These are phyloP conservation scores for Epichloe gansuensis DNA, from an alignment of 2,329 filamentous ascomycete species.

Conservation along the genomic window DNA sequence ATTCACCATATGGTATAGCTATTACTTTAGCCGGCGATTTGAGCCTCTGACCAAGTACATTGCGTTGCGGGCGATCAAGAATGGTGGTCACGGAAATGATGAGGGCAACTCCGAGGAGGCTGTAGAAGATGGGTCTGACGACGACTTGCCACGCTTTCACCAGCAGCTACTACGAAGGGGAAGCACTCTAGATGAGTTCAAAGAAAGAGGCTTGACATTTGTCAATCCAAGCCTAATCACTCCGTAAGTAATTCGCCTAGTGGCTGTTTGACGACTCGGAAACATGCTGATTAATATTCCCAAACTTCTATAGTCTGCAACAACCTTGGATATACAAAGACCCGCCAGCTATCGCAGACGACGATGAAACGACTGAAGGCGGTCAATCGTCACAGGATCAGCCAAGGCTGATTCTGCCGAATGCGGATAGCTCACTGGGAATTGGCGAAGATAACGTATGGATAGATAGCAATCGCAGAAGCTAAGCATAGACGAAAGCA, in stretches of 20 bases:
- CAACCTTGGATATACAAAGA: conserved; percentile 57
- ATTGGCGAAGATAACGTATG: conserved; percentile 29
- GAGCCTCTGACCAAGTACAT: conserved; percentile 88
- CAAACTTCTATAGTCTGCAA: conserved; percentile 37
- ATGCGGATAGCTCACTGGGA: conserved; percentile 23
- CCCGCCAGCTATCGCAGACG: conserved; percentile 29
- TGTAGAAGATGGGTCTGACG: conserved; percentile 24
- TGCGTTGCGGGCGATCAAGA: conserved; percentile 71
- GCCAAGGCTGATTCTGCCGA: conserved; percentile 19
- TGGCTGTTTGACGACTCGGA: background rate
- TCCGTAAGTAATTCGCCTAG: conserved; percentile 40
- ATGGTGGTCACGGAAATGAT: conserved; percentile 34
- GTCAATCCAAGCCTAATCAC: conserved; percentile 63
- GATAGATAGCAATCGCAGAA: conserved; percentile 14
- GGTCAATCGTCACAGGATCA: conserved; percentile 10
- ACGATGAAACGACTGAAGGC: conserved; percentile 16
- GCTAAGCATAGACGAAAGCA: background rate
- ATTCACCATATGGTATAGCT: conserved; percentile 79
- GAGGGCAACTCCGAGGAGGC: conserved; percentile 24
- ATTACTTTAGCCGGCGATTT: conserved; percentile 69
- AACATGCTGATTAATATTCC: background rate
- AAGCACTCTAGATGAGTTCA: conserved; percentile 60
- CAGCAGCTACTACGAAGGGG: conserved; percentile 36
- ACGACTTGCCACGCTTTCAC: conserved; percentile 30
- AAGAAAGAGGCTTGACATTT: conserved; percentile 58